Evolutionary conservation across 148 eudicot genomes (phyloP).

Genomic region (Arctostaphylos glauca): DNA sequence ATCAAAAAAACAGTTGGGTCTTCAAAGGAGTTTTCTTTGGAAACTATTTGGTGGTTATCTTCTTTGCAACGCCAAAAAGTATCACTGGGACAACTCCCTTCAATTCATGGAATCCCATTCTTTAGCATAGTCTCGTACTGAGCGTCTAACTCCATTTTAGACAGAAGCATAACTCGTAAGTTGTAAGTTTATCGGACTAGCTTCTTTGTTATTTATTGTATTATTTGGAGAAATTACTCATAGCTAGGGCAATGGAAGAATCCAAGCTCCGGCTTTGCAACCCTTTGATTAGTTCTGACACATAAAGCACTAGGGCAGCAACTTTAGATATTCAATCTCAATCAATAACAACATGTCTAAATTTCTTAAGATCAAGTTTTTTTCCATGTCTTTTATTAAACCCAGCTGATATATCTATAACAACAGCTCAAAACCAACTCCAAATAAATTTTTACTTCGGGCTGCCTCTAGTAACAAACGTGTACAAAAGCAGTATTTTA

Average conservation of each 20-base stretch:
- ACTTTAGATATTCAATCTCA: background rate
- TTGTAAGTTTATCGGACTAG: background rate
- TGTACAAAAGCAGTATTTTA: too few species aligned
- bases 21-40: background rate
- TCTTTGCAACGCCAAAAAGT: background rate
- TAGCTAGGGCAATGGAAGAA: background rate
- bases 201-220: background rate
- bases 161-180: background rate
- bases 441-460: too few species aligned
- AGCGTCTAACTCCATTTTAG: background rate
- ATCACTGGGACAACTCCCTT: background rate
- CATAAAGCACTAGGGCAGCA: background rate
- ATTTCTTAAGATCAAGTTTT: background rate
- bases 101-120: background rate
- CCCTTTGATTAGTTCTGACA: background rate
- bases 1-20: background rate
- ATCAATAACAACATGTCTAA: background rate
- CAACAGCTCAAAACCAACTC: background rate
- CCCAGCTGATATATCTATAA: too few species aligned
- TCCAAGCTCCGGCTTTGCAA: background rate
- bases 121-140: background rate
- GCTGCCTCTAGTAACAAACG: background rate
- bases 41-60: background rate
- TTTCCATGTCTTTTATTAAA: too few species aligned
- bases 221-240: background rate